Evolutionary conservation across 2,329 filamentous ascomycete species (phyloP).

Genomic region (Fusarium sp.): DNA sequence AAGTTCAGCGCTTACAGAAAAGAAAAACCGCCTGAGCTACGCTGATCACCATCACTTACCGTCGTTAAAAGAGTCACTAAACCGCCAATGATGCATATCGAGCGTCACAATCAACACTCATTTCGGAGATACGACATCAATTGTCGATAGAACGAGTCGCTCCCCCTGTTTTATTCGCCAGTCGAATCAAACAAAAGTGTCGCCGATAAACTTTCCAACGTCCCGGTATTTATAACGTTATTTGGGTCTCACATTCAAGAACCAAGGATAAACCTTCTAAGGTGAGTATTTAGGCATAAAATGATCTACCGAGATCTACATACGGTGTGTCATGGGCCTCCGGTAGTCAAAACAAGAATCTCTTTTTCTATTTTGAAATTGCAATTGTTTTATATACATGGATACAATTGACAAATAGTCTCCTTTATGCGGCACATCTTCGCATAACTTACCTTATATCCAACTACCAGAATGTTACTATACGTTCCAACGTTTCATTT

Average conservation of each 20-base stretch:
- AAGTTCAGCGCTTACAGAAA: background rate
- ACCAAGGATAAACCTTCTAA: background rate
- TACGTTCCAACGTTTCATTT: background rate
- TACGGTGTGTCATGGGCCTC: background rate
- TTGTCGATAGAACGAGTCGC: background rate
- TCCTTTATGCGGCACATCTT: constrained; percentile 21
- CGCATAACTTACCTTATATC: background rate
- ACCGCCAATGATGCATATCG: background rate
- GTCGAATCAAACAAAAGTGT: background rate
- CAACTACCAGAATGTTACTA: constrained; percentile 3
- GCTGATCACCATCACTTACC: constrained; percentile 26
- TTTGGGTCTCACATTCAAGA: constrained; percentile 3
- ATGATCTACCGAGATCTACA: constrained; percentile 35
- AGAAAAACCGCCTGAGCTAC: background rate
- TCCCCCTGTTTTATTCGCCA: background rate
- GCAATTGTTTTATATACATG: constrained; percentile 27
- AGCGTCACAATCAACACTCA: constrained; percentile 5
- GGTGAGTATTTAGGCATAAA: constrained; percentile 8
- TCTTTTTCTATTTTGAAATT: constrained; percentile 15
- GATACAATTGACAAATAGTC: constrained; percentile 7
- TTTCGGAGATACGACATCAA: background rate
- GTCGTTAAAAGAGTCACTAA: constrained; percentile 5
- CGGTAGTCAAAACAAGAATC: background rate
- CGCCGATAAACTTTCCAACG: constrained; percentile 4
- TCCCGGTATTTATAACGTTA: background rate